phyloP scores from a whole-genome alignment of 176 grass and related monocot species.

The Bromus sterilis region DNA sequence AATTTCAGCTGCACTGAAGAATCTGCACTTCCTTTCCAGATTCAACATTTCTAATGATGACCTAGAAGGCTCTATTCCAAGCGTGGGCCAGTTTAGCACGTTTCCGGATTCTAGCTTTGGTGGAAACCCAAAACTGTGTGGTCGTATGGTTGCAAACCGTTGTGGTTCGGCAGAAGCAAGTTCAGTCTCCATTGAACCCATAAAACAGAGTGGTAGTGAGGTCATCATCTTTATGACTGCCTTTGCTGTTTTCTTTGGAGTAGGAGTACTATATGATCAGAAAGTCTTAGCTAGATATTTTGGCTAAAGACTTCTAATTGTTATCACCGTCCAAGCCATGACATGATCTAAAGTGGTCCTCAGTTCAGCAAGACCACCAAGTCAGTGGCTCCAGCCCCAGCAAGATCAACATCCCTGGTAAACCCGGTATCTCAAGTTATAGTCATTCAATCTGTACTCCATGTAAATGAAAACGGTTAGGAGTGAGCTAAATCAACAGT shows the following conservation, averaged over 20 bases:
- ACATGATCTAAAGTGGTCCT: neutral
- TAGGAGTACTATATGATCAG: too few relatives aligned
- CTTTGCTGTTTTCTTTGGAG: too few relatives aligned
- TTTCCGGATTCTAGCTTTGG: slow-evolving; percentile 12
- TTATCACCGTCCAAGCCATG: neutral
- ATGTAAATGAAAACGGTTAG: neutral
- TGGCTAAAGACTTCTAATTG: too few relatives aligned
- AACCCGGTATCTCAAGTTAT: neutral
- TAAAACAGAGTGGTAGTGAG: too few relatives aligned
- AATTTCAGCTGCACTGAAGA: neutral
- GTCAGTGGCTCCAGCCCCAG: neutral
- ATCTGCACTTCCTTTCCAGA: slow-evolving; percentile 32
- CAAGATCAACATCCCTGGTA: neutral
- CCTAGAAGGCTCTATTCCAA: slow-evolving; percentile 34
- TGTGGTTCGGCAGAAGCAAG: too few relatives aligned
- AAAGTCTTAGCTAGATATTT: too few relatives aligned
- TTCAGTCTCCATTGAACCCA: too few relatives aligned
- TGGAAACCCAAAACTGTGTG: slow-evolving; percentile 29
- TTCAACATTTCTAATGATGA: slow-evolving; percentile 42
- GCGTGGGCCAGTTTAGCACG: slow-evolving; percentile 14
- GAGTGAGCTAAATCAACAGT: neutral
- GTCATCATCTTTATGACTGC: too few relatives aligned
- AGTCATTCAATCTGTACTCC: neutral
- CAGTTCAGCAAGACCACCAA: neutral
- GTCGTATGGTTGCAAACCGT: too few relatives aligned